A percentile compares a stretch with the other conserved stretches of the same genome.
Evolutionary conservation across 2,329 filamentous ascomycete genomes (phyloP).

Genomic region (Annulohypoxylon truncatum): DNA sequence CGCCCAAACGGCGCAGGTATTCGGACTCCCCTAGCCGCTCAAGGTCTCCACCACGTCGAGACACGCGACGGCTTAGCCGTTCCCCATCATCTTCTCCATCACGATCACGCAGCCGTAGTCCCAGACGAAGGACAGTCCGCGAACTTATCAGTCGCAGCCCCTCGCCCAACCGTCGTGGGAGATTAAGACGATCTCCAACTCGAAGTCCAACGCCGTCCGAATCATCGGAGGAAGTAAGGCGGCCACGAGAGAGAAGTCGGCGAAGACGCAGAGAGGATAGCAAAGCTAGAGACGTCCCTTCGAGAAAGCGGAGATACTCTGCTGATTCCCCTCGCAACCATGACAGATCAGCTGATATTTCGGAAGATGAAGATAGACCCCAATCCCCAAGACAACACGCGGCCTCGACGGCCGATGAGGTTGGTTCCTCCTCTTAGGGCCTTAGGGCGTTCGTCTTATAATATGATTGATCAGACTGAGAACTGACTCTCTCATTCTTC

Average conservation of each 20-base stretch:
- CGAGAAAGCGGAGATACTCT: constrained; percentile 63
- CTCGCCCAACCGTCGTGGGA: constrained; percentile 50
- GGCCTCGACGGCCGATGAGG: constrained; percentile 55
- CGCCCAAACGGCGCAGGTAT: constrained; percentile 63
- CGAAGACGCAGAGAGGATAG: constrained; percentile 41
- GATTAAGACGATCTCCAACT: constrained; percentile 52
- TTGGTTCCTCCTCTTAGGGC: constrained; percentile 54
- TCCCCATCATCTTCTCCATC: constrained; percentile 55
- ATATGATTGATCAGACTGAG: constrained; percentile 41
- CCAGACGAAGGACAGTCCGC: constrained; percentile 51
- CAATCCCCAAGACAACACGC: constrained; percentile 50
- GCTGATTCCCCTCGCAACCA: constrained; percentile 63
- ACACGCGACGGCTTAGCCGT: constrained; percentile 54
- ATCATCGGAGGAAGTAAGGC: constrained; percentile 41
- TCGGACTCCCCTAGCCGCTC: constrained; percentile 63
- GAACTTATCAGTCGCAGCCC: constrained; percentile 53
- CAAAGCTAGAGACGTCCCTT: constrained; percentile 46
- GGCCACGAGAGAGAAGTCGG: constrained; percentile 36
- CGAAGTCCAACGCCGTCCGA: constrained; percentile 48
- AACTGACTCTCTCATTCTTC: constrained; percentile 52
- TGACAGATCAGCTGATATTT: constrained; percentile 69
- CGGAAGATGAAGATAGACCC: constrained; percentile 59
- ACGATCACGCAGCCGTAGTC: constrained; percentile 52
- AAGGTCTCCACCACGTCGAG: constrained; percentile 53
- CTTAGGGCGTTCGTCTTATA: constrained; percentile 45